A percentile compares a stretch with the other conserved stretches of the same genome.
Evolutionary conservation across 164 flowering plant species (phyloP).

Genomic region (Paratinospora sagittata): DNA sequence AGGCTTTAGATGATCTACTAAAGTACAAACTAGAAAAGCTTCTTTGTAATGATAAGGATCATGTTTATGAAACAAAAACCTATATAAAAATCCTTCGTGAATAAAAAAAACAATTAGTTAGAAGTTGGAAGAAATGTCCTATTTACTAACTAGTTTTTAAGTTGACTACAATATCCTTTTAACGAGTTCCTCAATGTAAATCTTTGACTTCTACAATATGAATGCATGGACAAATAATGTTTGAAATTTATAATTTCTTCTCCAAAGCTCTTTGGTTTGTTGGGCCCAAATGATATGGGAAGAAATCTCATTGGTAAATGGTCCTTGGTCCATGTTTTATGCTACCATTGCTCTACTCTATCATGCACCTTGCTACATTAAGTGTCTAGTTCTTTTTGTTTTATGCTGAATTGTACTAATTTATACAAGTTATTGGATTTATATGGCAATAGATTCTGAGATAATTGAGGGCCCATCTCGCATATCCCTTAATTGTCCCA

Average conservation of each 20-base stretch:
- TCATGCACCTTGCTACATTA: background rate
- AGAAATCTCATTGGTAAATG: background rate
- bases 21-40: background rate
- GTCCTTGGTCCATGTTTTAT: background rate
- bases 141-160: background rate
- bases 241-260: background rate
- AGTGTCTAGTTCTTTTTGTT: background rate
- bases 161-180: background rate
- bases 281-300: background rate
- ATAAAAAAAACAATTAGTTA: too few species aligned
- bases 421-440: background rate
- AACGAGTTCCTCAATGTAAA: background rate
- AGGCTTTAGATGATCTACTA: too few species aligned
- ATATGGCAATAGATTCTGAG: conserved; percentile 51
- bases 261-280: background rate
- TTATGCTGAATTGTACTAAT: background rate
- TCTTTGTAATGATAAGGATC: too few species aligned
- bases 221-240: background rate
- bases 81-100: background rate
- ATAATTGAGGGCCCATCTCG: conserved; percentile 80
- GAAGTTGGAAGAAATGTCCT: too few species aligned
- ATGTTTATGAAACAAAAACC: too few species aligned
- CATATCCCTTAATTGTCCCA: conserved; percentile 85
- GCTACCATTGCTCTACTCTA: background rate
- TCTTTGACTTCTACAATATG: background rate